Conservation (phyloP, 169 alveolate species). For the Plasmodium sp. region DNA sequence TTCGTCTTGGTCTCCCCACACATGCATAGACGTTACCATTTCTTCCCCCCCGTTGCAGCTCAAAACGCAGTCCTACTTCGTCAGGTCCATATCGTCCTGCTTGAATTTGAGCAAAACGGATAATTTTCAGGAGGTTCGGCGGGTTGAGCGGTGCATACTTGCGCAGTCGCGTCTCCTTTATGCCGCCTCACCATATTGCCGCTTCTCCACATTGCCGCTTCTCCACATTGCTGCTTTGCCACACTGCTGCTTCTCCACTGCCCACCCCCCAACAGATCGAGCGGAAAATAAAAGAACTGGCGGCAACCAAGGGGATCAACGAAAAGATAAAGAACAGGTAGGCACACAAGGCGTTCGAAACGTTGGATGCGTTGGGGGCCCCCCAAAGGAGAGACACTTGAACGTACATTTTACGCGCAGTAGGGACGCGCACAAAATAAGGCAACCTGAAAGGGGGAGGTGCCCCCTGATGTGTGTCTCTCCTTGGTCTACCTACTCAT, state of each 20-base stretch:
- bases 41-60: neutral
- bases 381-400: neutral
- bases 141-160: neutral
- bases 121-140: constrained; percentile 54
- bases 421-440: neutral
- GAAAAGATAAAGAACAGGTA: constrained; percentile 71
- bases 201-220: neutral
- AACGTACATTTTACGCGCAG: neutral
- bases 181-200: neutral
- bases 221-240: no score
- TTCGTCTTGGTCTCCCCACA: neutral
- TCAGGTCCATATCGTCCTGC: constrained; percentile 59
- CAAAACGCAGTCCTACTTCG: constrained; percentile 56
- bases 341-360: neutral
- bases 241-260: no score
- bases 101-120: constrained; percentile 58
- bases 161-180: neutral
- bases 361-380: neutral
- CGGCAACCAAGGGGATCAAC: constrained; percentile 15
- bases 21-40: neutral
- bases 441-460: neutral
- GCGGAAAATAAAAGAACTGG: constrained; percentile 28
- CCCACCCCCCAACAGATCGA: constrained; percentile 30
- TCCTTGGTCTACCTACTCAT: neutral
- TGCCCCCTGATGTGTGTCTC: neutral